phyloP scores from a whole-genome alignment of 176 grass and related monocot genomes.

The Rhynchospora breviuscula region DNA sequence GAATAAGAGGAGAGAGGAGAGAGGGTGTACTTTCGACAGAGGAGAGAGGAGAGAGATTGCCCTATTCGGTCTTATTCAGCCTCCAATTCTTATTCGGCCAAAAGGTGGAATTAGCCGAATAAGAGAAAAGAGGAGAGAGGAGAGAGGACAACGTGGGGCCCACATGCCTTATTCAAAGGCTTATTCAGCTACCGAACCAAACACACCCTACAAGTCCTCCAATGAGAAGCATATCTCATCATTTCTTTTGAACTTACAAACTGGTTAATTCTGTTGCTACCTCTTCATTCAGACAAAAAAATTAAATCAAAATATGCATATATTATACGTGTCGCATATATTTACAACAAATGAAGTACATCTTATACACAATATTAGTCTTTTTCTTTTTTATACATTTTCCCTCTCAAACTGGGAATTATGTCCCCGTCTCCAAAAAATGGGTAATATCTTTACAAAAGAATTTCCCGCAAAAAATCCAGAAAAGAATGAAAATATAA shows the following conservation, averaged over 20 bases:
- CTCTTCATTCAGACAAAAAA: background rate
- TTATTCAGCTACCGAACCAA: too few relatives aligned
- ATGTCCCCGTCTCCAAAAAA: conserved; percentile 22
- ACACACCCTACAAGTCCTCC: background rate
- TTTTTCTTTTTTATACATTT: background rate
- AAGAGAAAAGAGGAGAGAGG: too few relatives aligned
- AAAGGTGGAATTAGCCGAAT: too few relatives aligned
- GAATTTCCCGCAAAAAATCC: conserved; percentile 2
- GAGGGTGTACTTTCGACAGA: too few relatives aligned
- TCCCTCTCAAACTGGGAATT: conserved; percentile 21
- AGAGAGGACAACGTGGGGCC: too few relatives aligned
- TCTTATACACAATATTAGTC: background rate
- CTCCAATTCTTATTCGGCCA: too few relatives aligned
- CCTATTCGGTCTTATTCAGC: too few relatives aligned
- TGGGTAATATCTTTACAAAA: conserved; percentile 6
- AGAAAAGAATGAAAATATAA: conserved; percentile 20
- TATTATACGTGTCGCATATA: conserved; percentile 18
- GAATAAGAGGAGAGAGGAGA: too few relatives aligned
- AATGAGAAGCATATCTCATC: background rate
- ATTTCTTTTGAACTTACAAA: background rate
- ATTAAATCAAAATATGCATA: background rate
- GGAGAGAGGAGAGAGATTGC: too few relatives aligned
- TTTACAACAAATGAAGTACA: conserved; percentile 39
- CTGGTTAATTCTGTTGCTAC: background rate
- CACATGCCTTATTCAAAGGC: too few relatives aligned